Percentiles rank a stretch among this genome's conserved stretches.
phyloP scores from a whole-genome alignment of 1,284 basidiomycete species.

The Earliella scabrosa region DNA sequence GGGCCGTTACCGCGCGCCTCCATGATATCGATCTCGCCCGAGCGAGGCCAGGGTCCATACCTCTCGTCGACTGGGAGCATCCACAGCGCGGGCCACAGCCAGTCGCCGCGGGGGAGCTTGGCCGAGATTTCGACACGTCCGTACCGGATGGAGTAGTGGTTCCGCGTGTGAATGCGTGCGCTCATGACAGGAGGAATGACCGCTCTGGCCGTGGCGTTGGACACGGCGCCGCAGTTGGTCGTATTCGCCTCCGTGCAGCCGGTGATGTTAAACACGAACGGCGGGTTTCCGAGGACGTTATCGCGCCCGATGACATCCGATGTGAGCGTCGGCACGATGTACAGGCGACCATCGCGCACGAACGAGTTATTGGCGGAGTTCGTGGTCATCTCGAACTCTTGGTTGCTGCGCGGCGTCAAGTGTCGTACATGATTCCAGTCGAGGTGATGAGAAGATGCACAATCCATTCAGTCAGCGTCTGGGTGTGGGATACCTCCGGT shows the following conservation, averaged over 20 bases:
- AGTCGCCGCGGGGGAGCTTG: conserved; percentile 69
- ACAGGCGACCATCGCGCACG: conserved; percentile 75
- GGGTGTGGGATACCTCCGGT: not conserved
- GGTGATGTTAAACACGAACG: conserved; percentile 79
- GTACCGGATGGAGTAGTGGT: conserved; percentile 73
- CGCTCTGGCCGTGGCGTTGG: conserved; percentile 54
- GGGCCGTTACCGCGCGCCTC: conserved; percentile 76
- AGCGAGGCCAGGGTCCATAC: conserved; percentile 84
- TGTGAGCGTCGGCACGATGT: conserved; percentile 86
- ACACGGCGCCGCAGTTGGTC: conserved; percentile 63
- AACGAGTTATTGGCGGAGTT: conserved; percentile 78
- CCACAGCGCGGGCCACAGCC: conserved; percentile 82
- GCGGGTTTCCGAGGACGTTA: conserved; percentile 58
- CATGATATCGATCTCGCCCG: conserved; percentile 86
- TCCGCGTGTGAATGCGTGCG: conserved; percentile 77
- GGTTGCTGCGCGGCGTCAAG: conserved; percentile 55
- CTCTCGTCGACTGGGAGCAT: conserved; percentile 83
- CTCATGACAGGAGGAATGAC: conserved; percentile 84
- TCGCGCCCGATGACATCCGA: conserved; percentile 69
- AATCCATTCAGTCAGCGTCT: conserved; percentile 8
- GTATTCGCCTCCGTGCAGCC: conserved; percentile 67
- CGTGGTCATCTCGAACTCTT: conserved; percentile 90
- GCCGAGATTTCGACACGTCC: conserved; percentile 85
- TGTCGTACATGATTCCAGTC: not conserved
- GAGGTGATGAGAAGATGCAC: conserved; percentile 1